Base-by-base conservation (phyloP, 2,329 filamentous ascomycete genomes). In the Diaporthe helianthi region DNA sequence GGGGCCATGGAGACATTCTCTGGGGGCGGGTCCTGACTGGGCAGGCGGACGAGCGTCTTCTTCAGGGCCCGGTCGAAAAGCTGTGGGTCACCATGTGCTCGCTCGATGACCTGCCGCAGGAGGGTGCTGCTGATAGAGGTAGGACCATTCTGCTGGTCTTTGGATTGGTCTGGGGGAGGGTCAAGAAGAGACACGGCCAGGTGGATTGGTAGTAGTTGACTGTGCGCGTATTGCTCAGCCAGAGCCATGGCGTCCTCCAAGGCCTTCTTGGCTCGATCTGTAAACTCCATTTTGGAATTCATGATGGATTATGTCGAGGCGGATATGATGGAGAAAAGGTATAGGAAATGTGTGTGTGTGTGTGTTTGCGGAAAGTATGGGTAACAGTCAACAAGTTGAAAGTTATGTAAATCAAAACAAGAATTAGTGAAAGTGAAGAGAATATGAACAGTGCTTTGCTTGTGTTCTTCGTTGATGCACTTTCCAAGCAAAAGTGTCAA, bases 1-100 rank as follows among this genome's bases (percentile, higher is more conserved):
- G 94, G 93, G 13, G 94, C 90, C 75, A 97, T 89, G 67, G 92
- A 90, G 68, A 97, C 90, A 74, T 92, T 89, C 78, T 98, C 95
- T 71, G 96, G 96, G 15, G 96, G 94, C 17, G 96, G 96, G 75
- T 98, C 93, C 83, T 99, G 96, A 77, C 93, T 97, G 4, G 96
- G 95, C 75, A 97, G 84, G 68, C 96, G 92, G 70, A 98, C 95
- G 73, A 99, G 85, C 24, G 86, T 87, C 86, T 97, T 98, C 86
- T 98, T 98, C 76, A 99, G 87, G 15, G 93, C 86, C 75, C 96
- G 89, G 78, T 97, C 93, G 76, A 98, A 91, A 51, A 92, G 85
- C 80, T 98, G 95, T 61, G 93, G 88, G 79, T 99, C 96, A 77
- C 96, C 96, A 82, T 97, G 93, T 60, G 96, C 95, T 76, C 93